A percentile compares a stretch with the other conserved stretches of the same genome.
Conservation (phyloP, 78 protist genomes). For the Dictyostelium brefeldianum region DNA sequence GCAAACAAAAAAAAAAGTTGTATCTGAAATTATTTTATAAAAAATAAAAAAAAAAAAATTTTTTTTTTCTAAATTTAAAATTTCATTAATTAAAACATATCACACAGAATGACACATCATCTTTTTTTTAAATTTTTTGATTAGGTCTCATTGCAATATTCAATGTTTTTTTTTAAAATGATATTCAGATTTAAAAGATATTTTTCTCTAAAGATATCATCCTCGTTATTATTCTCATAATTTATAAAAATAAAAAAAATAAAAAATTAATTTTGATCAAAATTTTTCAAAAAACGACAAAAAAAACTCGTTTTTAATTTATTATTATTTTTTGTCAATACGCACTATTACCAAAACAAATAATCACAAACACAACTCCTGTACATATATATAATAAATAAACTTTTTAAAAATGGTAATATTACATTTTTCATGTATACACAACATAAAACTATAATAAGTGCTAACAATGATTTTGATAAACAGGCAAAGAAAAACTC, state of each 20-base stretch:
- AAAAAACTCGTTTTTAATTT: too few species aligned
- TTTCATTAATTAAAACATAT: not conserved
- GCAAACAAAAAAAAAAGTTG: not conserved
- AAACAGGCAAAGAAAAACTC: conserved; percentile 13
- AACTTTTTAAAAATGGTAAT: not conserved
- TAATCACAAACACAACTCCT: not conserved
- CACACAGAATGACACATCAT: not conserved
- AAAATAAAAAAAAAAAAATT: not conserved
- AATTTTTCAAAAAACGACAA: too few species aligned
- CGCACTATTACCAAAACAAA: too few species aligned
- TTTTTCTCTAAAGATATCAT: too few species aligned
- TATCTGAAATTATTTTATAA: not conserved
- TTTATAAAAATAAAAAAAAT: not conserved
- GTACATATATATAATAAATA: conserved; percentile 10
- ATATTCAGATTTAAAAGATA: not conserved
- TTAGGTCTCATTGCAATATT: not conserved
- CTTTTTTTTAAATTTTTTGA: too few species aligned
- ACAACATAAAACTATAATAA: too few species aligned
- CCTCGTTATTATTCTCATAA: too few species aligned
- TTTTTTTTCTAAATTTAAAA: not conserved
- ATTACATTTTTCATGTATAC: not conserved
- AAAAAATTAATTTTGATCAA: not conserved
- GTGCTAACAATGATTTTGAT: not conserved
- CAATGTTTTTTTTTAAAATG: not conserved
- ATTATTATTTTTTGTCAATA: too few species aligned